These are phyloP conservation scores for Alternaria rosae DNA, from an alignment of 2,329 filamentous ascomycete genomes.

Conservation along the genomic window DNA sequence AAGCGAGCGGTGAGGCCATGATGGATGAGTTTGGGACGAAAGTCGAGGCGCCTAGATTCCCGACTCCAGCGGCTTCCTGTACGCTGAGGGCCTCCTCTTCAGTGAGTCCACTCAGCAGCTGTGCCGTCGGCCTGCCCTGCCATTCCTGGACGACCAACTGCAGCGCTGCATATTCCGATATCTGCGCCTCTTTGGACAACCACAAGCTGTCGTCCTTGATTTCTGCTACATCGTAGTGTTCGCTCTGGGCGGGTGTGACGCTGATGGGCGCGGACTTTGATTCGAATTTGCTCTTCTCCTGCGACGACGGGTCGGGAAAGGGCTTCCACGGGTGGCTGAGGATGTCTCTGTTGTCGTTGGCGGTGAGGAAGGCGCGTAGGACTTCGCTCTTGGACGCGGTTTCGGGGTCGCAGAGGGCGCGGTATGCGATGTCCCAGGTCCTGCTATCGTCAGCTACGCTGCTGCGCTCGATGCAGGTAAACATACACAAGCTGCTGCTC, in stretches of 20 bases:
- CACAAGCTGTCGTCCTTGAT: conserved; percentile 87
- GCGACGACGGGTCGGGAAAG: conserved; percentile 68
- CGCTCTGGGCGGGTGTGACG: conserved; percentile 71
- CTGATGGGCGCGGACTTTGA: conserved; percentile 88
- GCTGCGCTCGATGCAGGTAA: conserved; percentile 15
- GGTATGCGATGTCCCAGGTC: conserved; percentile 65
- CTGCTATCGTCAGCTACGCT: conserved; percentile 57
- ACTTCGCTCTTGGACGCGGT: conserved; percentile 43
- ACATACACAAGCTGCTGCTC: conserved; percentile 81
- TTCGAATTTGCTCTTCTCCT: conserved; percentile 76
- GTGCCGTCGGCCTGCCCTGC: conserved; percentile 77
- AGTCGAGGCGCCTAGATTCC: conserved; percentile 65
- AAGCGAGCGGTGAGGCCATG: conserved; percentile 36
- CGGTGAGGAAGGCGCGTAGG: conserved; percentile 73
- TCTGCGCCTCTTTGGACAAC: conserved; percentile 78
- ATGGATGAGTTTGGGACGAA: conserved; percentile 55
- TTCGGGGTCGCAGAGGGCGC: conserved; percentile 62
- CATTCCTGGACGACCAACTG: conserved; percentile 83
- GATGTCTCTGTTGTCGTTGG: conserved; percentile 71
- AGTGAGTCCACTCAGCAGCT: conserved; percentile 75
- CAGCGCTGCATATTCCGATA: conserved; percentile 84
- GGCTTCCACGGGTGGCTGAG: conserved; percentile 73
- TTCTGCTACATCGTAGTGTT: conserved; percentile 74
- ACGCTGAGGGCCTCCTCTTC: conserved; percentile 80
- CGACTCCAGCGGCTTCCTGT: conserved; percentile 74